Conservation (phyloP, 2,329 filamentous ascomycete species). For the Aspergillus sergii region DNA sequence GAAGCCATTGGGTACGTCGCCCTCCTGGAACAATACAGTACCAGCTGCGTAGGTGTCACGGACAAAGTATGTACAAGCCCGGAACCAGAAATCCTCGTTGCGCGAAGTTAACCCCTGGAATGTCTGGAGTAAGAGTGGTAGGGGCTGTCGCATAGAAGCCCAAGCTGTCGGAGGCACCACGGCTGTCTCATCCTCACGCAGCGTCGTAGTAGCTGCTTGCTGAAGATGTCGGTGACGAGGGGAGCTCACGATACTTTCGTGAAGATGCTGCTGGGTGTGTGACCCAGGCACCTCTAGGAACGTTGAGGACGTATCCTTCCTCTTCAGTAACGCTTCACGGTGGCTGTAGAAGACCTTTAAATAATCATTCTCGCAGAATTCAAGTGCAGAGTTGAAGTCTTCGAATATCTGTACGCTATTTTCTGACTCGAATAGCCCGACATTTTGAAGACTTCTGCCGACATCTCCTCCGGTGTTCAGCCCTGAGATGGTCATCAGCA, state of each 20-base stretch:
- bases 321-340: conserved; percentile 55
- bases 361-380: conserved; percentile 92
- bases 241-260: conserved; percentile 68
- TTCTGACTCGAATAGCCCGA: conserved; percentile 76
- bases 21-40: conserved; percentile 74
- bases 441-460: conserved; percentile 76
- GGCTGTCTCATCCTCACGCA: conserved; percentile 64
- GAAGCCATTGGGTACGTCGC: conserved; percentile 78
- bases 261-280: conserved; percentile 20
- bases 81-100: conserved; percentile 96
- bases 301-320: conserved; percentile 14
- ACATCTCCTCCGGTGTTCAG: conserved; percentile 75
- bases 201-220: conserved; percentile 73
- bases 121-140: conserved; percentile 90
- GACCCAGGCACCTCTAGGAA: conserved; percentile 36
- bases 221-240: conserved; percentile 78
- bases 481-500: conserved; percentile 81
- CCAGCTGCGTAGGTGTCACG: conserved; percentile 69
- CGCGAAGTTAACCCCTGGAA: conserved; percentile 84
- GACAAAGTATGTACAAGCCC: conserved; percentile 73
- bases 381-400: conserved; percentile 87
- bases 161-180: conserved; percentile 65
- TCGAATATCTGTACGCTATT: conserved; percentile 79
- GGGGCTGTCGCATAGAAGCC: conserved; percentile 84
- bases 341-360: conserved; percentile 76